Evolutionary conservation across 1,284 basidiomycete genomes (phyloP).

Genomic region (Tilletia caries): DNA sequence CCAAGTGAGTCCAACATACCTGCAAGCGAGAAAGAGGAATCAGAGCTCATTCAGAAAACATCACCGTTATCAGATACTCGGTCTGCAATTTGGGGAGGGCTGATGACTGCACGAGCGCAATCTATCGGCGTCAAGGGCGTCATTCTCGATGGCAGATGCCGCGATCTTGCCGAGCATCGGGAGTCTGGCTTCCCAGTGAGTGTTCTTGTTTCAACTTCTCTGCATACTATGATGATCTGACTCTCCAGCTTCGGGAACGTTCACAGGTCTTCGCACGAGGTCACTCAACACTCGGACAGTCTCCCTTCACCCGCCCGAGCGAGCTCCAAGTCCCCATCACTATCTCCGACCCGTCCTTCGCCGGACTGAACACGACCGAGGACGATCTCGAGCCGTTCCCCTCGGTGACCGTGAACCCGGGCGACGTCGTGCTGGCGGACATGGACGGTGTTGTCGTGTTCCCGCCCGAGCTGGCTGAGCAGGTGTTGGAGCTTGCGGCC

Average conservation of each 20-base stretch:
- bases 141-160: constrained; percentile 73
- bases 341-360: constrained; percentile 57
- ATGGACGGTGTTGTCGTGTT: constrained; percentile 85
- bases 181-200: constrained; percentile 60
- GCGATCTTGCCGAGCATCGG: constrained; percentile 76
- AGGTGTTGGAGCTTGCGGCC: constrained; percentile 65
- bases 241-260: too few species aligned
- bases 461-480: constrained; percentile 61
- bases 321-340: constrained; percentile 70
- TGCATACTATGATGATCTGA: not conserved
- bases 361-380: constrained; percentile 15
- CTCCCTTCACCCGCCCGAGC: constrained; percentile 78
- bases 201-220: not conserved
- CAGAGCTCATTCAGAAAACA: not conserved
- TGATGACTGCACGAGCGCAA: constrained; percentile 81
- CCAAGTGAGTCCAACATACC: constrained; percentile 59
- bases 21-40: too few species aligned
- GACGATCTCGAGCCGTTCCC: constrained; percentile 48
- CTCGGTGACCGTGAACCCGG: constrained; percentile 66
- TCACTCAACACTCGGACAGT: constrained; percentile 81
- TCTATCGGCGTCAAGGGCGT: constrained; percentile 68
- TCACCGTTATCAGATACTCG: constrained; percentile 62
- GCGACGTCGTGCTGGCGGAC: constrained; percentile 81
- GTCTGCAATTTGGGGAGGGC: constrained; percentile 85
- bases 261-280: constrained; percentile 64